Conservation (phyloP, 768 basidiomycete species). For the Stropharia rugosoannulata region DNA sequence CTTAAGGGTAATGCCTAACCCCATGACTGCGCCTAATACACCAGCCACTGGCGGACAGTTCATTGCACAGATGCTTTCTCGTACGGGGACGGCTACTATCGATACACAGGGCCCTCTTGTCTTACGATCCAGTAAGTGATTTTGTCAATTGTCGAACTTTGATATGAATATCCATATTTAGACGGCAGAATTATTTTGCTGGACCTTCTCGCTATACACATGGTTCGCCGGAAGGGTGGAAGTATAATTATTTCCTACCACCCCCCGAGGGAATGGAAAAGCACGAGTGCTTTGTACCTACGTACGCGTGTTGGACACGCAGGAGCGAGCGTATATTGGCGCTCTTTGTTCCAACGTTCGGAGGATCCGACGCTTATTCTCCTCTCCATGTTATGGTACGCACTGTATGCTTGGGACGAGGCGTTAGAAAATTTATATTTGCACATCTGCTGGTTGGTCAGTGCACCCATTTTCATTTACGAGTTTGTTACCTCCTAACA, state of each 20-base stretch:
- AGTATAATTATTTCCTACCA: slow-evolving; percentile 51
- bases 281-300: slow-evolving; percentile 36
- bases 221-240: slow-evolving; percentile 34
- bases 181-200: slow-evolving; percentile 33
- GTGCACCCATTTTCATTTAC: slow-evolving; percentile 12
- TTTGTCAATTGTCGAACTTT: neutral
- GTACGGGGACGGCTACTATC: slow-evolving; percentile 21
- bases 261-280: slow-evolving; percentile 28
- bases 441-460: slow-evolving; percentile 47
- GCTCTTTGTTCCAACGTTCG: slow-evolving; percentile 34
- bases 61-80: slow-evolving; percentile 12
- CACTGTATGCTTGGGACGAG: slow-evolving; percentile 61
- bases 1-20: slow-evolving; percentile 27
- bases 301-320: slow-evolving; percentile 40
- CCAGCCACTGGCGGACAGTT: slow-evolving; percentile 4
- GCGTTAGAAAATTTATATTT: slow-evolving; percentile 49
- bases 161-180: neutral
- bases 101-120: slow-evolving; percentile 37
- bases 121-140: slow-evolving; percentile 17
- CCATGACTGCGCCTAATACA: slow-evolving; percentile 7
- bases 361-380: slow-evolving; percentile 54
- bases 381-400: slow-evolving; percentile 53
- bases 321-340: slow-evolving; percentile 45
- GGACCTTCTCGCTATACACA: slow-evolving; percentile 43
- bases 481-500: neutral